Evolutionary conservation across 208 protist species (phyloP).

Genomic region (Trypanosoma theileri): DNA sequence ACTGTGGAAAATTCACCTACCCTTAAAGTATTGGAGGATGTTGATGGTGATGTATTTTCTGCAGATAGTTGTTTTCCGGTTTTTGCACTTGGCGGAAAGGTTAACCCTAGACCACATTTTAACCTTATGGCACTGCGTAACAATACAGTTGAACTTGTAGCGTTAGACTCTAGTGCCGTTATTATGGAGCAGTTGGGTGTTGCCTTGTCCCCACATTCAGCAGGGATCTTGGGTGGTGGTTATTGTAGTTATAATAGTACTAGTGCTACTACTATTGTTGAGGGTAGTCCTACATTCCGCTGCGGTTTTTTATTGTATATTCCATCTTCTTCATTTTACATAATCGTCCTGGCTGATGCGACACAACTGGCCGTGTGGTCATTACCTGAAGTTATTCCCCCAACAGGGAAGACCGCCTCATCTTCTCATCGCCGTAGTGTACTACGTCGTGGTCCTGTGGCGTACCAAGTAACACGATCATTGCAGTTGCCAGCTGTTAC

Average conservation of each 20-base stretch:
- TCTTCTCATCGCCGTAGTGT: conserved; percentile 1
- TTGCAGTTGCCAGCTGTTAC: conserved; percentile 26
- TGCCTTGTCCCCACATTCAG: conserved; percentile 2
- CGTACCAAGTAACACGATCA: conserved; percentile 22
- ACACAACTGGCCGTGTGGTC: conserved; percentile 11
- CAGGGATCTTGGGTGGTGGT: background rate
- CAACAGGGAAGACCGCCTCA: background rate
- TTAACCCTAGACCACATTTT: conserved; percentile 14
- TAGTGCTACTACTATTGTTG: background rate
- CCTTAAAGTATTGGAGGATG: conserved; percentile 14
- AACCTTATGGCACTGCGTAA: conserved; percentile 5
- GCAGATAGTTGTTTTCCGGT: conserved; percentile 12
- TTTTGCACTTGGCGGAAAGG: background rate
- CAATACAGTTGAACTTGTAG: conserved; percentile 6
- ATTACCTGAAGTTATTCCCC: conserved; percentile 17
- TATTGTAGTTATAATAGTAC: background rate
- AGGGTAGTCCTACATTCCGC: background rate
- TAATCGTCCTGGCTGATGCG: conserved; percentile 20
- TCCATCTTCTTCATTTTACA: conserved; percentile 13
- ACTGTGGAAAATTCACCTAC: background rate
- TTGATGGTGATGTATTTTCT: conserved; percentile 2
- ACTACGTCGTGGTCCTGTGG: conserved; percentile 15
- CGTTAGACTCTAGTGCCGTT: background rate
- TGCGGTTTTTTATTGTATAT: conserved; percentile 24
- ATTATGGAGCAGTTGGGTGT: conserved; percentile 20